Evolutionary conservation across 2,329 filamentous ascomycete genomes (phyloP), one percentile per base, ranked within the genome.

Genomic region (Capronia americana): DNA sequence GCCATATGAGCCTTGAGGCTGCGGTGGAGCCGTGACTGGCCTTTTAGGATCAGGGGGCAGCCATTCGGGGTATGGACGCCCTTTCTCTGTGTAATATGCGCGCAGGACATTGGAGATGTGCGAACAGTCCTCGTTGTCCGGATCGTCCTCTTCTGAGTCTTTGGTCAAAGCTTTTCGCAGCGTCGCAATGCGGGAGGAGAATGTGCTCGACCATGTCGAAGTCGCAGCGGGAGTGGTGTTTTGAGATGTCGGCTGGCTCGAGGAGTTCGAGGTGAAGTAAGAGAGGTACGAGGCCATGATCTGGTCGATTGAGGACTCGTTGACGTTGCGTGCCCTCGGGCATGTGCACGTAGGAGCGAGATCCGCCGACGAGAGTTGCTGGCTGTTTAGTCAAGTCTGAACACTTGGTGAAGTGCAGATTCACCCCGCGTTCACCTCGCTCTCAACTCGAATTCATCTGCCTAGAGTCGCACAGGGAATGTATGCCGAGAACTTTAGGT

Each of bases 21-120:
- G 69, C 75, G 75, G 77, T 85, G 78, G 70, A 85, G 79, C 78
- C 38, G 73, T 53, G 72, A 85, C 84, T 50, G 88, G 87, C 3
- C 86, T 87, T 79, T 92, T 94, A n/a, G 92, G 93, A 77, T 97
- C 92, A 5, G 92, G 89, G 7, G 93, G 92, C 7, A 98, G 88
- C 94, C 95, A 98, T 72, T 84, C 80, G 0, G 95, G 95, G 69
- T 93, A 91, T 1, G 88, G 84, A 24, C 89, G 88, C 72, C 90
- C 91, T 76, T 96, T 95, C 78, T 98, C 93, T 59, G 84, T 87
- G 84, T 99, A 98, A 85, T 98, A 97, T 73, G 88, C 90, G 74
- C 95, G 91, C 28, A 99, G 87, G 41, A 96, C 93, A 74, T 95
- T 92, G 80, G 92, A 96, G 75, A 98, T 91, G 82, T 98, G 93